Percentiles rank a stretch among this genome's conserved stretches.
These are phyloP conservation scores for Ceratobasidium sp. DNA, from an alignment of 1,284 basidiomycete genomes.

Conservation along the genomic window DNA sequence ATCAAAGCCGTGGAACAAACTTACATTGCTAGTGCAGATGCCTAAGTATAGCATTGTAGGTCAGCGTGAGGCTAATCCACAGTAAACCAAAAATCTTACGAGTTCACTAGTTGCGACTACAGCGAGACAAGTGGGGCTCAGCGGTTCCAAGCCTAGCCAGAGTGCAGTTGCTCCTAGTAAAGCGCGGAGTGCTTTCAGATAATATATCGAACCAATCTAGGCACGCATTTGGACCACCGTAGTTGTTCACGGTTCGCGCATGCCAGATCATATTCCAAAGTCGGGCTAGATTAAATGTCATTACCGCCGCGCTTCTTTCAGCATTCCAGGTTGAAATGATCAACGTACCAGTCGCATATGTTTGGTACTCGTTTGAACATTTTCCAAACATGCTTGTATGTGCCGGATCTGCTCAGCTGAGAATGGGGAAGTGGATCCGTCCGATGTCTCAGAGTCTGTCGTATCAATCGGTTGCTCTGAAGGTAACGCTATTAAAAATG, in stretches of 20 bases:
- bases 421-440: conserved; percentile 25
- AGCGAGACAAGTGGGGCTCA: background rate
- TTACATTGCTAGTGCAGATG: background rate
- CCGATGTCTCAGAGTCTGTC: conserved; percentile 15
- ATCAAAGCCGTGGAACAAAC: background rate
- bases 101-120: background rate
- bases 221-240: conserved; percentile 1
- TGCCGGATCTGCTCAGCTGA: background rate
- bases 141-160: background rate
- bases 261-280: conserved; percentile 31
- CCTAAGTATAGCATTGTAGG: background rate
- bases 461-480: background rate
- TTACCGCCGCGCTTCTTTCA: background rate
- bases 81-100: background rate
- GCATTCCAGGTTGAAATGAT: background rate
- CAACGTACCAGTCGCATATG: conserved; percentile 4
- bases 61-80: background rate
- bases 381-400: background rate
- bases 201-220: background rate
- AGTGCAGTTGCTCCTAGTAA: background rate
- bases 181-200: background rate
- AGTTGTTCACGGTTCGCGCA: conserved; percentile 13
- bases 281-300: background rate
- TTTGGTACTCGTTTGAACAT: conserved; percentile 2
- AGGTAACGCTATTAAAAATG: background rate